Evolutionary conservation across 208 protist species (phyloP).

Genomic region (Acanthamoeba royreba): DNA sequence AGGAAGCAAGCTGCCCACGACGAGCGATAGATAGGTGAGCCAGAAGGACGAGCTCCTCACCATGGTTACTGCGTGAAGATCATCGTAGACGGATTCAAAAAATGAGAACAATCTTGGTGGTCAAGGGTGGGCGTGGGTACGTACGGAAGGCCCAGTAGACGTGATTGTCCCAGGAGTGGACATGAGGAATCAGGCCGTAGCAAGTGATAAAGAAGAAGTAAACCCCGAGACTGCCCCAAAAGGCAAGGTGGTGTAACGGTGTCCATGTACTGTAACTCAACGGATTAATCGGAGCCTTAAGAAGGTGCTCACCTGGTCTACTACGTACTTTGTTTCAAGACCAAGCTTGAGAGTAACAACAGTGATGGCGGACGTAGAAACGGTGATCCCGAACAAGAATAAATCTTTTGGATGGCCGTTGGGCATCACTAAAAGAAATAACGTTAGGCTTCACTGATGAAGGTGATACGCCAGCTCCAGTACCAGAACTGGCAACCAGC

Average conservation of each 20-base stretch:
- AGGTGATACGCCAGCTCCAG: neutral
- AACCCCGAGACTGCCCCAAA: conserved; percentile 58
- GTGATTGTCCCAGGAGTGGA: neutral
- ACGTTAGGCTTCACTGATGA: neutral
- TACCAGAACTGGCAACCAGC: neutral
- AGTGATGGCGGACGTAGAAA: conserved; percentile 50
- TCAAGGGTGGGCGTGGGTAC: neutral
- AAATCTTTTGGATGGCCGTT: conserved; percentile 20
- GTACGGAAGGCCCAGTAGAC: conserved; percentile 12
- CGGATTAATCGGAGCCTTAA: neutral
- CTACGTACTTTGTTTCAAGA: conserved; percentile 59
- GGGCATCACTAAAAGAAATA: neutral
- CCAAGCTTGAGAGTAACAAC: conserved; percentile 58
- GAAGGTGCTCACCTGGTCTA: neutral
- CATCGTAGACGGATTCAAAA: neutral
- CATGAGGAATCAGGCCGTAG: conserved; percentile 9
- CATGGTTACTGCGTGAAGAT: neutral
- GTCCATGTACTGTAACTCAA: neutral
- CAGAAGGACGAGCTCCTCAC: neutral
- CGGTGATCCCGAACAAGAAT: conserved; percentile 54
- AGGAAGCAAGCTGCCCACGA: neutral
- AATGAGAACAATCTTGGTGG: neutral
- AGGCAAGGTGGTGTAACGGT: conserved; percentile 46
- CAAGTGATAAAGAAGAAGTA: conserved; percentile 51
- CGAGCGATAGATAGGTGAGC: neutral